Percentiles rank a stretch among this genome's conserved stretches.
Conservation (phyloP, 805 yeast species). For the Dipodascus geniculatus region DNA sequence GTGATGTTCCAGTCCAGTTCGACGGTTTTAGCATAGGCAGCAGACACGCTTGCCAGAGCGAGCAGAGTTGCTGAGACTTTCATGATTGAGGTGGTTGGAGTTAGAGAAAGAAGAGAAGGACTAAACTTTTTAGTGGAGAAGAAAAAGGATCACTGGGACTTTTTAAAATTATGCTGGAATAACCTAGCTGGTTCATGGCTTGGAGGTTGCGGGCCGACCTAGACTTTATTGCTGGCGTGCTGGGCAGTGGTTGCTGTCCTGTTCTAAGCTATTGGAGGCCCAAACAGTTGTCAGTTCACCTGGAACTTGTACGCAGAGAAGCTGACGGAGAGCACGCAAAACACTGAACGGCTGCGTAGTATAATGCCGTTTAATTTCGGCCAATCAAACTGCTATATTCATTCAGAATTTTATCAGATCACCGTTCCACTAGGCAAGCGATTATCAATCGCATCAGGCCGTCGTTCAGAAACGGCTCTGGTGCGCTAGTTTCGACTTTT, state of each 20-base stretch:
- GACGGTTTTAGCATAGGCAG: slow-evolving; percentile 17
- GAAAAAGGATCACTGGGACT: neutral
- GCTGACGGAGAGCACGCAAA: neutral
- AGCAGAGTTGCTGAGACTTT: slow-evolving; percentile 4
- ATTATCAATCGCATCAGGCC: neutral
- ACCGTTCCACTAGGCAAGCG: neutral
- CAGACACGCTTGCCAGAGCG: slow-evolving; percentile 8
- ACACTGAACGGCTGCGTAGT: neutral
- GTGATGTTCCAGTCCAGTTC: slow-evolving; percentile 29
- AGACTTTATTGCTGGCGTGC: too few relatives aligned
- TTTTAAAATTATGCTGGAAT: too few relatives aligned
- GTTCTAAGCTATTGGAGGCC: too few relatives aligned
- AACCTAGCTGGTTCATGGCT: neutral
- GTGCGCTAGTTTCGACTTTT: too few relatives aligned
- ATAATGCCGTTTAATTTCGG: neutral
- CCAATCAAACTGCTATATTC: neutral
- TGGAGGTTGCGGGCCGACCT: too few relatives aligned
- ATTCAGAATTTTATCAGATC: neutral
- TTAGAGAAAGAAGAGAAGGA: neutral
- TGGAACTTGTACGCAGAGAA: neutral
- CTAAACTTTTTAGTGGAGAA: neutral
- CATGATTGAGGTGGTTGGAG: neutral
- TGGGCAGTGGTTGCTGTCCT: too few relatives aligned
- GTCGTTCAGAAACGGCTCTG: too few relatives aligned
- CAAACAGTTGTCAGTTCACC: neutral